Conservation (phyloP, 2,329 filamentous ascomycete genomes). For the Aspergillaceae sp. region DNA sequence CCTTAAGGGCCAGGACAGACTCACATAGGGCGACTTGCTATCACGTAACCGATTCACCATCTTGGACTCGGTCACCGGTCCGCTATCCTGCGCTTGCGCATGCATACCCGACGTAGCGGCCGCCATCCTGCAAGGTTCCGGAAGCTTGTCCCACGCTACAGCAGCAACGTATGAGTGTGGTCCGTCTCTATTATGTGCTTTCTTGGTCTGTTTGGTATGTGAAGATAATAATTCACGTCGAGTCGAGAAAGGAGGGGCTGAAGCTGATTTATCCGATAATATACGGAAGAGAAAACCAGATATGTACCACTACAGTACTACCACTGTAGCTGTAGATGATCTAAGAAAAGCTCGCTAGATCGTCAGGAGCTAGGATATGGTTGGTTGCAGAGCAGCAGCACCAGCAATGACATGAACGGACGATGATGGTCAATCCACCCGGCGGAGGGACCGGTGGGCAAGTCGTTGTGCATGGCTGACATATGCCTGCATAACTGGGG, state of each 20-base stretch:
- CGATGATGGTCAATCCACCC: not conserved
- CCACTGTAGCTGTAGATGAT: too few species aligned
- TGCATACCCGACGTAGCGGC: conserved; percentile 19
- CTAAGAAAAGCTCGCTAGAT: not conserved
- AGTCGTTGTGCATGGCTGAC: not conserved
- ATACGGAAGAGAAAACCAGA: conserved; percentile 1
- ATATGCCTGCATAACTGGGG: conserved; percentile 3
- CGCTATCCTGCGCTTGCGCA: conserved; percentile 17
- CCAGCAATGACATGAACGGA: not conserved
- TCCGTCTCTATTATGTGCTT: too few species aligned
- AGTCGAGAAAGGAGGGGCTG: conserved; percentile 6
- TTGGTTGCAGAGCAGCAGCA: not conserved
- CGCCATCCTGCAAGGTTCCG: conserved; percentile 14
- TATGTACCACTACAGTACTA: not conserved
- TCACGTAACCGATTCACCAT: conserved; percentile 51
- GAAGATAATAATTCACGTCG: conserved; percentile 8
- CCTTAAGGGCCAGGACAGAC: conserved; percentile 10
- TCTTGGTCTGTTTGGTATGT: not conserved
- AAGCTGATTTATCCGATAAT: conserved; percentile 2
- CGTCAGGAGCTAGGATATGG: not conserved
- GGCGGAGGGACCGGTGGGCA: not conserved
- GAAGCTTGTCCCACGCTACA: conserved; percentile 8
- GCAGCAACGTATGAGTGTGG: too few species aligned
- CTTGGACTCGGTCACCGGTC: conserved; percentile 17
- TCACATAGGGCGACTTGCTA: conserved; percentile 60